These are phyloP conservation scores for Casuarina equisetifolia DNA, from an alignment of 306 rosid species.

Conservation along the genomic window DNA sequence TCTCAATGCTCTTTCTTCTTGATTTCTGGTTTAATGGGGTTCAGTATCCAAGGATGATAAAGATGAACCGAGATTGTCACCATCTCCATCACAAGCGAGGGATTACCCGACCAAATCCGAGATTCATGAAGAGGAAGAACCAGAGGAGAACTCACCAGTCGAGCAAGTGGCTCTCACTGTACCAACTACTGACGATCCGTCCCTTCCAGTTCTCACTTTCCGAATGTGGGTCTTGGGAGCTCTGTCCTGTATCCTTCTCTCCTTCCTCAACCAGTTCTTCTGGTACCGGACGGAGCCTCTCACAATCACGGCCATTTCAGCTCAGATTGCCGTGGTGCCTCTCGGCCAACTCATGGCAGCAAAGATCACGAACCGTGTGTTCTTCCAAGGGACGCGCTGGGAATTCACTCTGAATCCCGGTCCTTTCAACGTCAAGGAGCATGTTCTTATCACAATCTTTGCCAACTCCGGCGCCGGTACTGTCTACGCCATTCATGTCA, in stretches of 20 bases:
- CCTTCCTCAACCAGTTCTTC: conserved; percentile 89
- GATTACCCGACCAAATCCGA: neutral
- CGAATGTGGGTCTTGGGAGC: conserved; percentile 90
- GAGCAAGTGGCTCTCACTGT: conserved; percentile 89
- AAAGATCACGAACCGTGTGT: conserved; percentile 46
- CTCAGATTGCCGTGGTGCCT: conserved; percentile 92
- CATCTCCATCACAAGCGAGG: neutral
- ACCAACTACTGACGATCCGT: conserved; percentile 61
- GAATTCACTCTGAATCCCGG: conserved; percentile 84
- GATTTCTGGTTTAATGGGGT: neutral
- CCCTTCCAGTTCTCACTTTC: conserved; percentile 74
- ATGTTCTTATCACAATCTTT: conserved; percentile 87
- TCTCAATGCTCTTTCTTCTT: neutral
- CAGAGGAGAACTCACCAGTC: conserved; percentile 63
- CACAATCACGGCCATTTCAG: conserved; percentile 77
- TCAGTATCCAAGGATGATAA: conserved; percentile 22
- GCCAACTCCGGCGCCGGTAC: conserved; percentile 96
- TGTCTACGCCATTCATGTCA: conserved; percentile 85
- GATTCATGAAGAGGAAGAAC: conserved; percentile 9
- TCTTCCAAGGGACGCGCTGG: conserved; percentile 56
- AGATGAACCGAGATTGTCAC: neutral
- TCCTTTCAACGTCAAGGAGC: conserved; percentile 89
- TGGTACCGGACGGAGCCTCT: conserved; percentile 91
- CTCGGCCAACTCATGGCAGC: conserved; percentile 86
- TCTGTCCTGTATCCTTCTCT: conserved; percentile 62